Evolutionary conservation across 2,329 filamentous ascomycete species (phyloP), one percentile per base, ranked within the genome.

Genomic region (Penicillium hesseltinei): DNA sequence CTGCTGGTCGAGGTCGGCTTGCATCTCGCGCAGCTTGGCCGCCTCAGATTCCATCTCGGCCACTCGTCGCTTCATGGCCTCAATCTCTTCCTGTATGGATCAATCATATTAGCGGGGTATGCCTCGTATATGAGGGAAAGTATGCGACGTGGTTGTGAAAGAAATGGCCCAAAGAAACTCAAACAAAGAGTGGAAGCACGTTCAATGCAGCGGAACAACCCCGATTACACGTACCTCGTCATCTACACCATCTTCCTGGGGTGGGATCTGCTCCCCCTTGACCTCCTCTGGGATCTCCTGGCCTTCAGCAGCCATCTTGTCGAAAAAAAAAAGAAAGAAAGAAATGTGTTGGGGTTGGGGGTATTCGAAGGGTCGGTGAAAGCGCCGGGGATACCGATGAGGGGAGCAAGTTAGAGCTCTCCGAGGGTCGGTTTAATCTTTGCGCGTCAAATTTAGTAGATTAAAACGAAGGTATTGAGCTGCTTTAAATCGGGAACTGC

Each of bases 1-100:
- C 69, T 94, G 89, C 73, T 92, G 87, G 74, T 97, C 93, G 61
- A 97, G 83, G 53, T 83, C 87, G 54, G 88, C 88, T 74, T 94
- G 90, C 90, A 94, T 92, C 76, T 93, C 90, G 65, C 90, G 85
- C 53, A 94, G 83, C 77, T 92, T 92, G 58, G 88, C 88, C 5
- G 90, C 90, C 80, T 94, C 90, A 69, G 91, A 89, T 78, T 94
- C 90, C 90, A 94, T 94, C 79, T 94, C 90, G 62, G 89, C 90
- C 62, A 94, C 90, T 66, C 90, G 84, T 69, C 84, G 84, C 82
- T 93, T 94, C 90, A 94, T 94, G 57, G 88, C 90, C 60, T 86
- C 86, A 69, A 94, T 93, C 76, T 94, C 90, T 82, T 93, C 82
- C 83, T 85, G 58, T 51, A 51, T 27, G 2, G 5, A 31, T 57